Conservation (phyloP, 2,329 filamentous ascomycete species). For the Bertia moriformis region DNA sequence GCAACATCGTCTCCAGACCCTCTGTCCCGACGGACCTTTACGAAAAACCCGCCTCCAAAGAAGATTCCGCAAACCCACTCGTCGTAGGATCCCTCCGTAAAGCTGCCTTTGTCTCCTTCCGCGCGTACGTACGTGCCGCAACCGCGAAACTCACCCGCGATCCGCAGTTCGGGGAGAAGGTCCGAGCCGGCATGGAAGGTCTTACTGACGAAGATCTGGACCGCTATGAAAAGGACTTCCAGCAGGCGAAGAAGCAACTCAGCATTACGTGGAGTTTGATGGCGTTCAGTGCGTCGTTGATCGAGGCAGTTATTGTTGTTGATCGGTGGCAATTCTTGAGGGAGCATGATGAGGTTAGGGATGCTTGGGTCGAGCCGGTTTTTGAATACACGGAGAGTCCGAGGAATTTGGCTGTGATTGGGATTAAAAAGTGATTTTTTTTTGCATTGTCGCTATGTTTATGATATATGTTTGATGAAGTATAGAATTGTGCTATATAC, state of each 20-base stretch:
- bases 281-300: conserved; percentile 50
- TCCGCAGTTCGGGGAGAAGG: not conserved
- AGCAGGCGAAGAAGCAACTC: conserved; percentile 41
- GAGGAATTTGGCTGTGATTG: conserved; percentile 51
- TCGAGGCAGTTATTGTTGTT: conserved; percentile 49
- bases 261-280: conserved; percentile 53
- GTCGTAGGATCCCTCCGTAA: conserved; percentile 48
- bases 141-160: not conserved
- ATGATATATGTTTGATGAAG: not conserved
- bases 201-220: conserved; percentile 37
- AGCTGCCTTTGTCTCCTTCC: conserved; percentile 38
- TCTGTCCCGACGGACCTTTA: too few relatives aligned
- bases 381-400: conserved; percentile 50
- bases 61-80: conserved; percentile 29
- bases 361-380: conserved; percentile 50
- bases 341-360: conserved; percentile 33
- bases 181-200: conserved; percentile 14
- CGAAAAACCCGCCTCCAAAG: too few relatives aligned
- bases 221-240: conserved; percentile 32
- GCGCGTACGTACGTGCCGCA: conserved; percentile 9
- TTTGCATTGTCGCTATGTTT: not conserved
- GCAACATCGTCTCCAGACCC: too few relatives aligned
- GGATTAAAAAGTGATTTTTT: conserved; percentile 38
- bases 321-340: conserved; percentile 50
- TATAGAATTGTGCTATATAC: too few relatives aligned